A percentile compares a stretch with the other conserved stretches of the same genome.
These are phyloP conservation scores for Linanthus parryae DNA, from an alignment of 148 eudicot genomes.

Conservation along the genomic window DNA sequence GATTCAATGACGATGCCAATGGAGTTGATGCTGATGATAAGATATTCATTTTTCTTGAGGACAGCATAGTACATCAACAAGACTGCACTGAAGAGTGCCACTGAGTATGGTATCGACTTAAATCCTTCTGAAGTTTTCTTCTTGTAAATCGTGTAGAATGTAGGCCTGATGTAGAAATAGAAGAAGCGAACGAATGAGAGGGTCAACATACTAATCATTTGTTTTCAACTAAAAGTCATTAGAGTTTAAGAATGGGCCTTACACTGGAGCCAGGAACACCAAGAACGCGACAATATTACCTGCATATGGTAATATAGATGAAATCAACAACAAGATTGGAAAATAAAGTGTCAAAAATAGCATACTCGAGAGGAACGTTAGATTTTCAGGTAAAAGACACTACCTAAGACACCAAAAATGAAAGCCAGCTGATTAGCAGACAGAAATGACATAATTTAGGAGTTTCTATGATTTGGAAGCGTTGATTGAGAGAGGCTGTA, in stretches of 20 bases:
- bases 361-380: background rate
- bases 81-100: slow-evolving; percentile 3
- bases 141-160: slow-evolving; percentile 4
- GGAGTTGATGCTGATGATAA: slow-evolving; percentile 3
- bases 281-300: slow-evolving; percentile 4
- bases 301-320: background rate
- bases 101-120: background rate
- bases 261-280: slow-evolving; percentile 6
- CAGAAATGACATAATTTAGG: too few relatives aligned
- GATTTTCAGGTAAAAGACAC: too few relatives aligned
- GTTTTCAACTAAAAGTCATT: too few relatives aligned
- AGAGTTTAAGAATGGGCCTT: background rate
- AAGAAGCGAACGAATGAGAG: background rate
- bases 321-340: background rate
- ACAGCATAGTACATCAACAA: slow-evolving; percentile 1
- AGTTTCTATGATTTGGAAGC: too few relatives aligned
- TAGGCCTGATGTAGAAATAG: background rate
- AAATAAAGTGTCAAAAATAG: background rate
- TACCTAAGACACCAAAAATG: slow-evolving; percentile 5
- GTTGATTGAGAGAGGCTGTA: too few relatives aligned
- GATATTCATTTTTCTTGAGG: background rate
- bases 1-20: slow-evolving; percentile 5
- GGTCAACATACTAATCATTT: background rate
- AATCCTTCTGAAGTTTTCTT: slow-evolving; percentile 5
- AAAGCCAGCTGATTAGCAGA: slow-evolving; percentile 2